Evolutionary conservation across 257 asterid genomes (phyloP), one percentile per base, ranked within the genome.

Genomic region (Linderniella brevidens): DNA sequence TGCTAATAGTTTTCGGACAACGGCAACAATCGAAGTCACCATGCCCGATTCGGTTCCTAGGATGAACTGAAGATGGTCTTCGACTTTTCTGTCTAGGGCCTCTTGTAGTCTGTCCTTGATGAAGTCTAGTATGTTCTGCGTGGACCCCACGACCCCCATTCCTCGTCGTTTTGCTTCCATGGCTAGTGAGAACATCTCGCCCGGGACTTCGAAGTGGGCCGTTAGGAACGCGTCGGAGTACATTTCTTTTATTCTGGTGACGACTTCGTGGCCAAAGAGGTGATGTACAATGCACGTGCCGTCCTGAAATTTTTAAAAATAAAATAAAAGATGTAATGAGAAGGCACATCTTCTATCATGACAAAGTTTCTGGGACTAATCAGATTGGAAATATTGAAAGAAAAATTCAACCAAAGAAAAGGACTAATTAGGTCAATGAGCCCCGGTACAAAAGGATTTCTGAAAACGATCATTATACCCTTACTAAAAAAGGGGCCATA

Each of bases 251-350:
- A 88, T 76, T 66, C 70, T 78, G 56, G 54, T 68, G 35, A 84
- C 98, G 12, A 88, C 98, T 69, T 88, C 96, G 39, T 72, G 80
- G 37, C 93, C 93, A 54, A 88, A 88, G 60, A 88, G 93, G 77
- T 88, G 95, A 72, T 88, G 98, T 58, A 88, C 98, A 49, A 88
- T 76, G 73, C 98, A 88, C 5, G 90, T 80, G 43, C 98, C 98
- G 45, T 80, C 92, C 98, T 88, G 73, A 25, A 25, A n/a, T n/a
- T n/a, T n/a, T n/a, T n/a, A n/a, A n/a, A n/a, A n/a, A n/a, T n/a
- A n/a, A n/a, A n/a, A 25, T 25, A 25, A 25, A 25, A 25, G 32
- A 25, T 6, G 19, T 11, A 50, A 56, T 51, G 56, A 9, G 53
- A 8, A 35, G 47, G 41, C 10, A 38, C 19, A 37, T 42, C 42